These are phyloP conservation scores for Claviceps sp. DNA, from an alignment of 2,329 filamentous ascomycete genomes.

Conservation along the genomic window DNA sequence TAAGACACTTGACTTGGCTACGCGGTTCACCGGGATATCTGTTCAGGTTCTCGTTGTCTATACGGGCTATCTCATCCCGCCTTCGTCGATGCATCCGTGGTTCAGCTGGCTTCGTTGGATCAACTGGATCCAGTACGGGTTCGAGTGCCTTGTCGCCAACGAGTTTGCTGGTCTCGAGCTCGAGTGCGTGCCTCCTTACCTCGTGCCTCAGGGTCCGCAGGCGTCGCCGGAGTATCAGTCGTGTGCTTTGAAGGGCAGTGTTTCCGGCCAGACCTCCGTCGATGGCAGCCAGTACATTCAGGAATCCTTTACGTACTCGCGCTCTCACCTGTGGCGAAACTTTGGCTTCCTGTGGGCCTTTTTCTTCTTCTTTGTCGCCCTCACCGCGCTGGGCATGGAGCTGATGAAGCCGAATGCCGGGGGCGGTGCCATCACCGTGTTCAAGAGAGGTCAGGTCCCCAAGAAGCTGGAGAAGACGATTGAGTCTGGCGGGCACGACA, in stretches of 20 bases:
- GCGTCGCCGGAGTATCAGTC: constrained; percentile 29
- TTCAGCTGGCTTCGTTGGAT: constrained; percentile 63
- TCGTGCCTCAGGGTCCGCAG: constrained; percentile 36
- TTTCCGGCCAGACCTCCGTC: constrained; percentile 32
- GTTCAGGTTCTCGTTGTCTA: constrained; percentile 54
- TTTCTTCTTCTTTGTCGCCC: constrained; percentile 55
- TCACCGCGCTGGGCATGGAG: constrained; percentile 61
- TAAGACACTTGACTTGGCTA: constrained; percentile 48
- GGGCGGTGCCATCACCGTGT: constrained; percentile 45
- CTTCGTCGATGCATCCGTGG: constrained; percentile 37
- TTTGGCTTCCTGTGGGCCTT: constrained; percentile 69
- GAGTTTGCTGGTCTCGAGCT: constrained; percentile 46
- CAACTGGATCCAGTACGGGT: constrained; percentile 53
- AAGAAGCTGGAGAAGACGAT: constrained; percentile 43
- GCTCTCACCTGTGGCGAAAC: constrained; percentile 57
- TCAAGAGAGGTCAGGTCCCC: constrained; percentile 51
- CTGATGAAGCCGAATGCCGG: constrained; percentile 46
- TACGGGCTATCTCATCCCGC: constrained; percentile 51
- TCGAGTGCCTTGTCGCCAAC: constrained; percentile 54
- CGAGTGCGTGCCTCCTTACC: constrained; percentile 42
- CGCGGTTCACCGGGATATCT: constrained; percentile 41
- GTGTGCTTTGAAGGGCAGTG: constrained; percentile 37
- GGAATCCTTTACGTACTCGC: constrained; percentile 39
- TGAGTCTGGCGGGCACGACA: constrained; percentile 31
- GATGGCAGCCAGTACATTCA: constrained; percentile 42